These are phyloP conservation scores for Gracilaria vermiculophylla DNA, from an alignment of 23 red algal genomes.

Conservation along the genomic window DNA sequence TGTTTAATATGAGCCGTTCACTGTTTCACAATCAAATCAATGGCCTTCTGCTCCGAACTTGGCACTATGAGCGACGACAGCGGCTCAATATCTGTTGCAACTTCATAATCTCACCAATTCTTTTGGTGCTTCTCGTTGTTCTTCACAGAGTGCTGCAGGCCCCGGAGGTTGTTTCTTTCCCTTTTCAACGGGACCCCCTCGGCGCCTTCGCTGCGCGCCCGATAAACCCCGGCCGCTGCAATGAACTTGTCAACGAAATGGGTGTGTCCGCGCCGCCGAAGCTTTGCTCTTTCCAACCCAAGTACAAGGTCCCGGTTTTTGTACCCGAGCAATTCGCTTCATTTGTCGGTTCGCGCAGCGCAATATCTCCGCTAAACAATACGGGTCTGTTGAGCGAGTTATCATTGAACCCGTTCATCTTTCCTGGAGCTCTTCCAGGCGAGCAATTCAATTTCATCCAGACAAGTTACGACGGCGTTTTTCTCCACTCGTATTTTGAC, in stretches of 20 bases:
- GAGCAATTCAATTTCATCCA: constrained; percentile 38
- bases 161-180: constrained; percentile 8
- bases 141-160: constrained; percentile 40
- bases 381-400: constrained; percentile 13
- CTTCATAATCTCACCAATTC: constrained; percentile 65
- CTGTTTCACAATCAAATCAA: constrained; percentile 62
- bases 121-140: constrained; percentile 49
- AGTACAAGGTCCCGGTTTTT: constrained; percentile 37
- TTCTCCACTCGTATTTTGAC: constrained; percentile 56
- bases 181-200: constrained; percentile 42
- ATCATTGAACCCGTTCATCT: constrained; percentile 48
- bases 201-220: constrained; percentile 68
- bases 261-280: too few relatives aligned
- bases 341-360: constrained; percentile 20
- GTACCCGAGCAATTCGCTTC: background rate
- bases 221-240: constrained; percentile 54
- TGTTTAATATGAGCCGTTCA: background rate
- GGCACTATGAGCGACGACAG: constrained; percentile 82
- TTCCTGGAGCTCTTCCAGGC: constrained; percentile 9
- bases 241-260: too few relatives aligned
- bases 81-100: constrained; percentile 68
- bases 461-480: constrained; percentile 72
- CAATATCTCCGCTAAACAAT: background rate
- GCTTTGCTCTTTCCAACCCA: background rate
- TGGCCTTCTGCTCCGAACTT: constrained; percentile 72